Evolutionary conservation across 2,329 filamentous ascomycete species (phyloP), one percentile per base, ranked within the genome.

Genomic region (Fusarium miscanthi): DNA sequence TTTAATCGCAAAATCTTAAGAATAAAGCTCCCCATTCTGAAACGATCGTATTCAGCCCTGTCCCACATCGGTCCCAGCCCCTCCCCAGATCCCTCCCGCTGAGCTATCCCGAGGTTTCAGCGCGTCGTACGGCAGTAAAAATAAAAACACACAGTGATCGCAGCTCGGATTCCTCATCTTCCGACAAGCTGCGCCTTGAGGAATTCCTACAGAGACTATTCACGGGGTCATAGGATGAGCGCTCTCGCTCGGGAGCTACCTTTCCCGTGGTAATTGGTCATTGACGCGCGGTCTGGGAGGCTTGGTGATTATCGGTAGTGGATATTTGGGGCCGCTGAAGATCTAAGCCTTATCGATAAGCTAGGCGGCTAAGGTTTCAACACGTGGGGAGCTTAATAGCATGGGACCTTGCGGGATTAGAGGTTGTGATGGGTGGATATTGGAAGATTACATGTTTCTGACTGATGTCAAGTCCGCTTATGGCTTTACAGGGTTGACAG

Each of bases 201-300:
- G 6, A 43, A 41, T 27, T 16, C n/a, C 27, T 58, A 31, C 14
- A 33, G n/a, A 40, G 35, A 48, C 54, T 30, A 9, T 43, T 63
- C 53, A 16, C 14, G 52, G 30, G 38, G 23, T 21, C 56, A 52
- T 11, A 52, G 27, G 38, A 41, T 14, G n/a, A 45, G 31, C 8
- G 19, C n/a, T 38, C 13, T 41, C 59, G 30, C 30, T 16, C 43
- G 30, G 35, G 25, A 19, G 1, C 8, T 31, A n/a, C 10, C 7
- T 54, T 45, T 51, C 42, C 42, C 51, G 45, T 52, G n/a, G 38
- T 30, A 52, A 45, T 46, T 54, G 23, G 27, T 46, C 49, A 21
- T 49, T 43, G 69, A 73, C 69, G 69, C 69, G 69, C 46, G 69
- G 69, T 66, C 69, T 41, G n/a, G 64, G 59, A 66, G 65, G 69